A percentile compares a stretch with the other conserved stretches of the same genome.
Conservation (phyloP, 2,329 filamentous ascomycete genomes). For the Penicillium sp. region DNA sequence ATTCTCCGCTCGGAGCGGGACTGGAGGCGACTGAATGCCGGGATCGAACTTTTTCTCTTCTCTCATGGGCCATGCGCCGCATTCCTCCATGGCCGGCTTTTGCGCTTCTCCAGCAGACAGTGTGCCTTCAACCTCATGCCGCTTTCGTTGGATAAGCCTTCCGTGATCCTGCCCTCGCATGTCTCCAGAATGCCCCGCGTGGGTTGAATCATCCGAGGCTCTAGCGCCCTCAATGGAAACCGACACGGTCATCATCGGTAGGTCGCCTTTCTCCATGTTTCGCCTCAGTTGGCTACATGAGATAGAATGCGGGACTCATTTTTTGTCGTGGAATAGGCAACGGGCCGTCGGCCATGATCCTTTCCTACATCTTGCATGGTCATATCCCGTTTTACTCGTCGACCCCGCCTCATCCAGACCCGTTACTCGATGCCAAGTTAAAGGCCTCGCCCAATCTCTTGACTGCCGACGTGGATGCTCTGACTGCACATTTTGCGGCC, state of each 20-base stretch:
- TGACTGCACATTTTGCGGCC: conserved; percentile 57
- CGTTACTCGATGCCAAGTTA: conserved; percentile 56
- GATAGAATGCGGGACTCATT: neutral
- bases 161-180: conserved; percentile 21
- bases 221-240: conserved; percentile 35
- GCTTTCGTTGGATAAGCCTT: conserved; percentile 5
- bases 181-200: conserved; percentile 34
- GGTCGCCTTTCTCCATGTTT: conserved; percentile 19
- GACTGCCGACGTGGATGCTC: conserved; percentile 45
- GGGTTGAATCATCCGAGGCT: conserved; percentile 26
- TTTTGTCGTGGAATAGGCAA: conserved; percentile 48
- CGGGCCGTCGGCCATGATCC: conserved; percentile 60
- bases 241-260: conserved; percentile 48
- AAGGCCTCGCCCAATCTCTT: conserved; percentile 48
- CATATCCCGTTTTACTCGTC: conserved; percentile 57
- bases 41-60: conserved; percentile 6
- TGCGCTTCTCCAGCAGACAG: no score
- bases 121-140: no score
- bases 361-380: conserved; percentile 62
- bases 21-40: neutral
- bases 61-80: conserved; percentile 5
- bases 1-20: conserved; percentile 15
- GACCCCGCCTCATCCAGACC: conserved; percentile 54
- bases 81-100: conserved; percentile 1
- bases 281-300: neutral